Percentiles rank a stretch among this genome's conserved stretches.
Evolutionary conservation across 768 basidiomycete species (phyloP).

Genomic region (Rhizopogon vinicolor): DNA sequence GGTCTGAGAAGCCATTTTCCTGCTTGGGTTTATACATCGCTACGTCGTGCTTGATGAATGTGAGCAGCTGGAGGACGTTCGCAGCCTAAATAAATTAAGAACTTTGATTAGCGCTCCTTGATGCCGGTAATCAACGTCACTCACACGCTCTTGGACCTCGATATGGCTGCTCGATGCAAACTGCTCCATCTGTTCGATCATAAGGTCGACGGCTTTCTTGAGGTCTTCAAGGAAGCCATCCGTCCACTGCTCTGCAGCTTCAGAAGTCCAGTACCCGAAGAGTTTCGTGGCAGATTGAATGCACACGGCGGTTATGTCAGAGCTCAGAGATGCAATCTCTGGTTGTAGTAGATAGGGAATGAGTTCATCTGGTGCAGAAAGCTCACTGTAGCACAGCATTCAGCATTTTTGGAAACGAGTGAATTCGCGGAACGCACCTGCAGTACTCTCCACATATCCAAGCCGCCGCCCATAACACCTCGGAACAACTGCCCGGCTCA

Average conservation of each 20-base stretch:
- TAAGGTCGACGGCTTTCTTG: slow-evolving; percentile 55
- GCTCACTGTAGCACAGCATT: slow-evolving; percentile 45
- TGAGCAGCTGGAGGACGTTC: slow-evolving; percentile 69
- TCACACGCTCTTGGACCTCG: slow-evolving; percentile 90
- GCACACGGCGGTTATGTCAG: slow-evolving; percentile 72
- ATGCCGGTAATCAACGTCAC: slow-evolving; percentile 18
- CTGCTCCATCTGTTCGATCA: slow-evolving; percentile 52
- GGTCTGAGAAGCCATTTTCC: slow-evolving; percentile 31
- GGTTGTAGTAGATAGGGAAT: slow-evolving; percentile 65
- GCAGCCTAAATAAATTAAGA: slow-evolving; percentile 53
- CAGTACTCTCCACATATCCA: slow-evolving; percentile 97
- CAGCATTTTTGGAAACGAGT: background rate
- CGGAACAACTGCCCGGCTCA: slow-evolving; percentile 72
- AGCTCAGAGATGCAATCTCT: slow-evolving; percentile 47
- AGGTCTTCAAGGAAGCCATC: slow-evolving; percentile 64
- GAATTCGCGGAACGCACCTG: slow-evolving; percentile 47
- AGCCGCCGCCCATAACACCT: slow-evolving; percentile 90
- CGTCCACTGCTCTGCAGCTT: slow-evolving; percentile 74
- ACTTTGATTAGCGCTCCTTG: too few species aligned
- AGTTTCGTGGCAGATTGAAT: slow-evolving; percentile 83
- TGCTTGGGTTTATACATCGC: slow-evolving; percentile 44
- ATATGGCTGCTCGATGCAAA: slow-evolving; percentile 65
- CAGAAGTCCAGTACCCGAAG: slow-evolving; percentile 80
- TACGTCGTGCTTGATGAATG: slow-evolving; percentile 73
- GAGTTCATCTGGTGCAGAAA: slow-evolving; percentile 73